These are phyloP conservation scores for Phytophthora palmivora DNA, from an alignment of 352 stramenopile species.

Conservation along the genomic window DNA sequence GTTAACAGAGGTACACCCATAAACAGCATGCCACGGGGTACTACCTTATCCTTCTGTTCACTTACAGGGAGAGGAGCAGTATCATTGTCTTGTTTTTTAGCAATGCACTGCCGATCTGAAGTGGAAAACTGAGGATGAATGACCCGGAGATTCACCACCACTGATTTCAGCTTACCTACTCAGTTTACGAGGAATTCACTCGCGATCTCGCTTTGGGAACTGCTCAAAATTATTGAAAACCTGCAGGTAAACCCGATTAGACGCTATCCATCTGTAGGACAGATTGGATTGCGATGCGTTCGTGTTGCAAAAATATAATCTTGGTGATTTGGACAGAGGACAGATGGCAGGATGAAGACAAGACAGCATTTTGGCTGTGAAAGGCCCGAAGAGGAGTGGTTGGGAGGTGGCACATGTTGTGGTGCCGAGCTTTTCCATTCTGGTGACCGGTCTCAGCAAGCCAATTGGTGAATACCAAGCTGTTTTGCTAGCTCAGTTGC, in stretches of 20 bases:
- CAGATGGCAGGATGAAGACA: constrained; percentile 7
- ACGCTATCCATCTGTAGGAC: constrained; percentile 6
- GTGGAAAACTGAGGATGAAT: constrained; percentile 1
- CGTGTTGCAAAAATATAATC: constrained; percentile 26
- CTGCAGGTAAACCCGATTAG: constrained; percentile 2
- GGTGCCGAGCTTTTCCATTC: constrained; percentile 2
- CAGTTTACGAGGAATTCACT: constrained; percentile 1
- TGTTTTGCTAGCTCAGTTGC: not conserved
- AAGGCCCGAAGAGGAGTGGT: constrained; percentile 5
- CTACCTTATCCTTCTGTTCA: not conserved
- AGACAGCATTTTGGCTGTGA: not conserved
- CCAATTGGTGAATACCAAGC: not conserved
- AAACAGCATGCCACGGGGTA: not conserved
- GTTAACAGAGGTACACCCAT: not conserved
- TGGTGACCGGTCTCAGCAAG: constrained; percentile 14
- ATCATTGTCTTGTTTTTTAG: not conserved
- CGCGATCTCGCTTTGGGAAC: constrained; percentile 4
- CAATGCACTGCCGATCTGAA: constrained; percentile 1
- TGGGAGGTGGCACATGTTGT: too few relatives aligned
- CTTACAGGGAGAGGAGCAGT: not conserved
- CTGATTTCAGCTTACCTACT: constrained; percentile 5
- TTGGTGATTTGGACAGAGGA: constrained; percentile 15
- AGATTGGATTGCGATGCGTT: constrained; percentile 8
- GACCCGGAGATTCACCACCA: not conserved
- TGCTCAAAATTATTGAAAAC: constrained; percentile 25